phyloP scores from a whole-genome alignment of 108 stramenopile species.

The Nitzschia sp. region DNA sequence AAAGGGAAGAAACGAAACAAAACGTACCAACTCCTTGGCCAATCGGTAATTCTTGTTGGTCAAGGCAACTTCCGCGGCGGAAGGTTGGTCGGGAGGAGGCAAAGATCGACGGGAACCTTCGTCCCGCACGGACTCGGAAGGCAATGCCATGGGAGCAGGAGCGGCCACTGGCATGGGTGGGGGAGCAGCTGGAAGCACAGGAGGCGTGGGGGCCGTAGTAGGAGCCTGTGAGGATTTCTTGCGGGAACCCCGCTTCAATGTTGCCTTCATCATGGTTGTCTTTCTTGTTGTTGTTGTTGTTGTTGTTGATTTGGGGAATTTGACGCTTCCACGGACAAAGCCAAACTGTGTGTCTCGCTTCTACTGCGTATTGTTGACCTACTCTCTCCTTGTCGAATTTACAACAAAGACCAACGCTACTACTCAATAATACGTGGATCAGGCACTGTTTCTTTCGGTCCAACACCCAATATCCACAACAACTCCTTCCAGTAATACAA shows the following conservation, averaged over 20 bases:
- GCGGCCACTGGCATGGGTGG: not conserved
- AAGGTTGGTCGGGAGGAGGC: constrained; percentile 12
- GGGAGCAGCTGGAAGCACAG: constrained; percentile 4
- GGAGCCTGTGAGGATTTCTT: constrained; percentile 27
- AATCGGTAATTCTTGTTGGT: constrained; percentile 76
- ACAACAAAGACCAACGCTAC: no score
- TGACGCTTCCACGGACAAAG: no score
- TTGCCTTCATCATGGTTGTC: constrained; percentile 16
- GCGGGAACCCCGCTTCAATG: constrained; percentile 30
- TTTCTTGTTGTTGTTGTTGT: not conserved
- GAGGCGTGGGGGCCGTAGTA: constrained; percentile 1
- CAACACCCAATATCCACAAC: no score
- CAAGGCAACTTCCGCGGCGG: constrained; percentile 43
- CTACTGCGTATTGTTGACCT: no score
- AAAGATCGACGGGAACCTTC: not conserved
- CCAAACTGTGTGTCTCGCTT: no score
- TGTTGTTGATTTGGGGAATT: not conserved
- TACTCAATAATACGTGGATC: no score
- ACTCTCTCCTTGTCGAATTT: no score
- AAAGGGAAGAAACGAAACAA: not conserved
- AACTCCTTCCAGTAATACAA: no score
- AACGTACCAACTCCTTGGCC: constrained; percentile 80
- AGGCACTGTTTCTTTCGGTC: no score
- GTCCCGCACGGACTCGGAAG: not conserved
- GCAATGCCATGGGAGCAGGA: not conserved